Base-by-base conservation (phyloP, 306 rosid species). In the Arachis stenosperma region DNA sequence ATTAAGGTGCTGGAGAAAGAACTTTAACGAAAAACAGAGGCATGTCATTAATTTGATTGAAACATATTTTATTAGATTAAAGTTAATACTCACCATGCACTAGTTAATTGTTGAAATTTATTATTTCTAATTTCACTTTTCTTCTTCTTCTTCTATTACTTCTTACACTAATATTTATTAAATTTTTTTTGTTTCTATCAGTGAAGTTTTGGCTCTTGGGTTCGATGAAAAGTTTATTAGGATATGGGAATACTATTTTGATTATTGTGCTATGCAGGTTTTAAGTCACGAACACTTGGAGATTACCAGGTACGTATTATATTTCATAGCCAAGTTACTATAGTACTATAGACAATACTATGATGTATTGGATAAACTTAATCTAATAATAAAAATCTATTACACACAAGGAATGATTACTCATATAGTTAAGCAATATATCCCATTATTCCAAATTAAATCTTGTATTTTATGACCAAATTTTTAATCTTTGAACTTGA, bases 211-310 rank as follows among this genome's bases (percentile, higher is more conserved):
- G 14, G 84, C 81, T 51, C 96, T 89, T 0, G 92, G 95, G 29
- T 94, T 91, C 47, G 62, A 89, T 41, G 90, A 91, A 58, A 85
- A 88, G 22, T 91, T 94, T 82, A 85, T 91, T 9, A 80, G 94
- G 62, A 94, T 91, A 22, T 91, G 97, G 97, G 97, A 94, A 73
- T 94, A 91, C 60, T 94, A 89, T 74, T 91, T 94, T 81, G 96
- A 91, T 81, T 89, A 94, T 43, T 79, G 91, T 40, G 90, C 83
- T 12, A n/a, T n/a, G 96, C 96, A 2, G 96, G 97, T 63, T 94
- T 94, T 63, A 86, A 88, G 79, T 82, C 96, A 11, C 70, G 30
- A 37, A 89, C 91, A 7, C 96, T 94, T 1, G 91, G 92, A 42
- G 73, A 82, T 74, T 93, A 93, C 78, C 94, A 93, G 94, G 97